Base-by-base conservation (phyloP, 345 rosid species). In the Rhodomyrtus tomentosa region DNA sequence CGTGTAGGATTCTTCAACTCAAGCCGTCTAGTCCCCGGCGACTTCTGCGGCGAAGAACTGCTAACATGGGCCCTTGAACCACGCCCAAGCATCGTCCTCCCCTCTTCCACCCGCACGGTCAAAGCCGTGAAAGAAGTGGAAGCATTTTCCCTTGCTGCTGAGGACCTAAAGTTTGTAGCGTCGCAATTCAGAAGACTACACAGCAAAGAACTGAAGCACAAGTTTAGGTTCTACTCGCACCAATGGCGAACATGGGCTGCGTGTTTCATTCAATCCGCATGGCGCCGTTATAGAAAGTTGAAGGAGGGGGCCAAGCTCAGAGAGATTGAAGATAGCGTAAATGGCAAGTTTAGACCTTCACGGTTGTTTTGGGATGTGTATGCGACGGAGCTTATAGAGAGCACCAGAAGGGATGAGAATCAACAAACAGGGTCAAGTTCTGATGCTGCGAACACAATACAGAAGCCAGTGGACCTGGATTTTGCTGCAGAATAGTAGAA, bases 391-490 rank as follows among this genome's bases (percentile, higher is more conserved):
- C 83, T 81, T 58, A 52, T 81, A 54, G 21, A 53, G 21, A 32
- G 84, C 56, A 82, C 51, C 54, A 88, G 88, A 72, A 84, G 56
- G 58, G 90, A 80, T 50, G 83, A 81, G 13, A 84, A 82, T 27
- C 88, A 52, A 84, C 38, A 82, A 38, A 82, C 56, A 22, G 89
- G 54, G 29, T 49, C 80, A 51, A 84, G 58, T 81, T 85, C 80
- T 25, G 55, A 29, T 73, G 81, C 73, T 85, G 89, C 82, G 55
- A 80, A 85, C 84, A 27, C 84, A n/a, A 82, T 88, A 55, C 84
- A 27, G 42, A 90, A 89, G 76, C 91, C 90, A 21, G 86, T 62
- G 48, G 92, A 90, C 83, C 92, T 87, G 0, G 87, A 86, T 79
- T 90, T 90, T 80, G 42, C 76, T 62, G 76, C 9, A 32, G 76